Evolutionary conservation across 345 rosid species (phyloP).

Genomic region (Brassica nigra): DNA sequence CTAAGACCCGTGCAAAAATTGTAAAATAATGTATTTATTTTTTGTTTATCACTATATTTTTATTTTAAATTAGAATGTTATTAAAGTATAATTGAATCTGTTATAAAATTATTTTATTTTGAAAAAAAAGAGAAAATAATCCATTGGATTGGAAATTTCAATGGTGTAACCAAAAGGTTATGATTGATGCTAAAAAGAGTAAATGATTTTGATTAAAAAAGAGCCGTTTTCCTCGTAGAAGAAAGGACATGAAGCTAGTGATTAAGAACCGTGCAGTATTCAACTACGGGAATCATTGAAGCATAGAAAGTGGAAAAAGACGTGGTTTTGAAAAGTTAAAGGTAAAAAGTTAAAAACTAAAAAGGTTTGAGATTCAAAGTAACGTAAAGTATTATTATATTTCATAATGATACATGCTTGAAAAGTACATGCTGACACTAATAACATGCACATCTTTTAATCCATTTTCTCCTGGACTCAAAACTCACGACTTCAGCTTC

Average conservation of each 20-base stretch:
- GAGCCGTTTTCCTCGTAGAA: constrained; percentile 18
- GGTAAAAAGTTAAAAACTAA: constrained; percentile 17
- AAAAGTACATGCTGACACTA: constrained; percentile 12
- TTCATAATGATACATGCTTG: constrained; percentile 15
- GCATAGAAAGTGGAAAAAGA: constrained; percentile 31
- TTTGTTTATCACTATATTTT: too few relatives aligned
- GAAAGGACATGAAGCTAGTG: neutral
- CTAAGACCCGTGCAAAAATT: too few relatives aligned
- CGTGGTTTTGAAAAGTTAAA: constrained; percentile 26
- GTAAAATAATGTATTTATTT: too few relatives aligned
- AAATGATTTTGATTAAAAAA: constrained; percentile 1
- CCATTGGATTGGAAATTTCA: too few relatives aligned
- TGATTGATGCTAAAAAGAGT: neutral
- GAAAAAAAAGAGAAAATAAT: too few relatives aligned
- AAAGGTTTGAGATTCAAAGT: constrained; percentile 39
- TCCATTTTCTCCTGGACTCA: neutral
- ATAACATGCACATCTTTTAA: constrained; percentile 14
- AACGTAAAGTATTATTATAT: constrained; percentile 9
- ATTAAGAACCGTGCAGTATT: constrained; percentile 15
- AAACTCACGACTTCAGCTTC: neutral
- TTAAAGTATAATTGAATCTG: too few relatives aligned
- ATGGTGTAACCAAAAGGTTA: neutral
- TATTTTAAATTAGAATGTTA: too few relatives aligned
- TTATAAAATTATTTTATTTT: too few relatives aligned
- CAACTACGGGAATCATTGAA: constrained; percentile 30